Percentiles rank a stretch among this genome's conserved stretches.
Conservation (phyloP, 495 filamentous ascomycete genomes). For the Aspergillus coremiiformis region DNA sequence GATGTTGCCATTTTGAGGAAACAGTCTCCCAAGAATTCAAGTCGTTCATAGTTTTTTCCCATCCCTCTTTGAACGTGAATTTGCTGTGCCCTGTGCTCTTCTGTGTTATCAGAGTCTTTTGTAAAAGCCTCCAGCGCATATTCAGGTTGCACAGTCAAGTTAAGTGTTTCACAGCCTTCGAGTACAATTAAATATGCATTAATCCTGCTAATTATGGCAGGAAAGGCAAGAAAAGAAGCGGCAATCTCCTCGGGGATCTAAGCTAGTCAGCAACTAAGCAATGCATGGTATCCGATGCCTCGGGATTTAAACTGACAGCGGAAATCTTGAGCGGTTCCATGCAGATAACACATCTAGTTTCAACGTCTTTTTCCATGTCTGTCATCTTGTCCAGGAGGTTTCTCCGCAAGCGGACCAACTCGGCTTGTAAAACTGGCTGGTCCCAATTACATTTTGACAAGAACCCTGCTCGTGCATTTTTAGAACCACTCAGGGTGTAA, state of each 20-base stretch:
- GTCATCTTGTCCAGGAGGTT: slow-evolving; percentile 67
- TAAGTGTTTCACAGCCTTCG: slow-evolving; percentile 58
- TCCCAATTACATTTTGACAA: slow-evolving; percentile 42
- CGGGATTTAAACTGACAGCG: slow-evolving; percentile 45
- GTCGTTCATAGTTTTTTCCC: slow-evolving; percentile 93
- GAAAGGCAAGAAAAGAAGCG: slow-evolving; percentile 63
- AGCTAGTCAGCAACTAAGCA: slow-evolving; percentile 10
- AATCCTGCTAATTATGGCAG: slow-evolving; percentile 74
- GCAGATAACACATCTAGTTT: slow-evolving; percentile 41
- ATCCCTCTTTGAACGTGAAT: slow-evolving; percentile 79
- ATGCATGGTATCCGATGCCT: neutral
- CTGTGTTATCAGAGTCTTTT: slow-evolving; percentile 88
- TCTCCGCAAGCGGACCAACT: slow-evolving; percentile 63
- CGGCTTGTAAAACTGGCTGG: slow-evolving; percentile 73
- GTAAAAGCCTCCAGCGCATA: slow-evolving; percentile 86
- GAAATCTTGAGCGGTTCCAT: slow-evolving; percentile 66
- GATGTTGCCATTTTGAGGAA: slow-evolving; percentile 96
- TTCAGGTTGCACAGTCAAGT: slow-evolving; percentile 52
- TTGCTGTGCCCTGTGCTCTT: slow-evolving; percentile 62
- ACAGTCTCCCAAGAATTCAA: slow-evolving; percentile 89
- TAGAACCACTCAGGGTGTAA: slow-evolving; percentile 54
- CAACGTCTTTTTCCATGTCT: slow-evolving; percentile 42
- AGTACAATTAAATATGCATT: slow-evolving; percentile 76
- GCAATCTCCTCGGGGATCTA: slow-evolving; percentile 60
- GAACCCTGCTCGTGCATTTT: slow-evolving; percentile 40